Evolutionary conservation across 192 early-diverging fungal genomes (phyloP).

Genomic region (Linnemannia schmuckeri): DNA sequence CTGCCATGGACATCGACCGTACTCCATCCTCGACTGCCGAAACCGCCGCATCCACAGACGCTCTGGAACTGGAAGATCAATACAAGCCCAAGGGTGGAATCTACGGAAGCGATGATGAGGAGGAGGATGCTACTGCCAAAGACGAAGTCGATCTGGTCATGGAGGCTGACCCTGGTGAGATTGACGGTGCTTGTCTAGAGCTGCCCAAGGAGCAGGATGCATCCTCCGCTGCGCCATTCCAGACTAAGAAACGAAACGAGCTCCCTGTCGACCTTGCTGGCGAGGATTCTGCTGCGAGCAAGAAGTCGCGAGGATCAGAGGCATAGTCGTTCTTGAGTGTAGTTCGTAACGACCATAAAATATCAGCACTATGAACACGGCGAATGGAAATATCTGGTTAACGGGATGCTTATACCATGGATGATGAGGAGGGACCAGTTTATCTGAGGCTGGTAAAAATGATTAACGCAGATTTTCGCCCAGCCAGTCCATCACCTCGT

Average conservation of each 20-base stretch:
- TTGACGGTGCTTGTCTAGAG: conserved; percentile 50
- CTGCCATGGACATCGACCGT: conserved; percentile 2
- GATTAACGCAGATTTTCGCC: too few relatives aligned
- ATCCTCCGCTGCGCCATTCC: not conserved
- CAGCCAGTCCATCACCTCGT: too few relatives aligned
- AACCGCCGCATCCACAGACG: not conserved
- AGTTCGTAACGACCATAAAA: not conserved
- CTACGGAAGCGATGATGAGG: conserved; percentile 33
- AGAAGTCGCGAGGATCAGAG: conserved; percentile 42
- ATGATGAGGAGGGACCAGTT: too few relatives aligned
- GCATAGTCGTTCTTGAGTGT: not conserved
- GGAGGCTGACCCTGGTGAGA: conserved; percentile 54
- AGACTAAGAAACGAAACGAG: conserved; percentile 39
- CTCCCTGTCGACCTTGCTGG: conserved; percentile 13
- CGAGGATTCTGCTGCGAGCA: conserved; percentile 7
- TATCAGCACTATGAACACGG: too few relatives aligned
- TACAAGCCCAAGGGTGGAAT: conserved; percentile 41
- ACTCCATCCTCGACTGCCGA: not conserved
- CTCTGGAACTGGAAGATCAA: not conserved
- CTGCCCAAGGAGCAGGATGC: conserved; percentile 38
- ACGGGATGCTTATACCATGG: too few relatives aligned
- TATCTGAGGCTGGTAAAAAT: too few relatives aligned
- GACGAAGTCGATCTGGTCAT: conserved; percentile 54
- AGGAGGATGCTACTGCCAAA: conserved; percentile 16
- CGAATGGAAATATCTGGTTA: too few relatives aligned